Evolutionary conservation across 1,284 basidiomycete genomes (phyloP).

Genomic region (Ceratobasidium sp.): DNA sequence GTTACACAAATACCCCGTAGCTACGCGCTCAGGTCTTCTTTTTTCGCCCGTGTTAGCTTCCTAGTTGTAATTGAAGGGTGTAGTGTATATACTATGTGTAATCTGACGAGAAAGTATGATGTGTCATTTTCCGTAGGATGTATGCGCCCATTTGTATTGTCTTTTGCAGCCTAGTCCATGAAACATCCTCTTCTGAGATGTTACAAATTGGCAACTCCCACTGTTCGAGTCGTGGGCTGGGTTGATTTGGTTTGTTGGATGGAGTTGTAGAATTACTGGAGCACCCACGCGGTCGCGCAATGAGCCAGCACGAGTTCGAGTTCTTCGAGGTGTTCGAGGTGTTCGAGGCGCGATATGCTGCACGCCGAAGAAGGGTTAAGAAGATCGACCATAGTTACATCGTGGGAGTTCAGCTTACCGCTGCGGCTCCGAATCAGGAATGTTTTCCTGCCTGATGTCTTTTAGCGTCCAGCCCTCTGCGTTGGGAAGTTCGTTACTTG

Average conservation of each 20-base stretch:
- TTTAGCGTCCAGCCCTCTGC: constrained; percentile 74
- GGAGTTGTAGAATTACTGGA: background rate
- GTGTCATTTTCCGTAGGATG: background rate
- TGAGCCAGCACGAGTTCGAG: constrained; percentile 87
- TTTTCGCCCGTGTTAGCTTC: too few relatives aligned
- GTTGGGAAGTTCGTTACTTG: constrained; percentile 66
- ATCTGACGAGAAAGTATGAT: background rate
- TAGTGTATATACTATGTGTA: too few relatives aligned
- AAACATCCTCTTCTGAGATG: background rate
- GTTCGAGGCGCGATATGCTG: constrained; percentile 82
- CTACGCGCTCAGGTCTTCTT: too few relatives aligned
- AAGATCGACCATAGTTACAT: too few relatives aligned
- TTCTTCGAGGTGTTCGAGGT: constrained; percentile 91
- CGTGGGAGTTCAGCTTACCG: constrained; percentile 63
- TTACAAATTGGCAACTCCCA: constrained; percentile 1
- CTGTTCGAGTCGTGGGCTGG: background rate
- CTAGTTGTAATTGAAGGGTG: too few relatives aligned
- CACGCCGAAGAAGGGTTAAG: background rate
- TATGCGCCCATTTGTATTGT: background rate
- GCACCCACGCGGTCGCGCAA: constrained; percentile 84
- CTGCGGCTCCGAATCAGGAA: constrained; percentile 69
- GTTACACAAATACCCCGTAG: background rate
- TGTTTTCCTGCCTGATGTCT: constrained; percentile 72
- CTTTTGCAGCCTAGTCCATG: background rate
- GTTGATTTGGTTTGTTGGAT: background rate